Conservation (phyloP, 2,329 filamentous ascomycete species). For the Fusarium chuoi region DNA sequence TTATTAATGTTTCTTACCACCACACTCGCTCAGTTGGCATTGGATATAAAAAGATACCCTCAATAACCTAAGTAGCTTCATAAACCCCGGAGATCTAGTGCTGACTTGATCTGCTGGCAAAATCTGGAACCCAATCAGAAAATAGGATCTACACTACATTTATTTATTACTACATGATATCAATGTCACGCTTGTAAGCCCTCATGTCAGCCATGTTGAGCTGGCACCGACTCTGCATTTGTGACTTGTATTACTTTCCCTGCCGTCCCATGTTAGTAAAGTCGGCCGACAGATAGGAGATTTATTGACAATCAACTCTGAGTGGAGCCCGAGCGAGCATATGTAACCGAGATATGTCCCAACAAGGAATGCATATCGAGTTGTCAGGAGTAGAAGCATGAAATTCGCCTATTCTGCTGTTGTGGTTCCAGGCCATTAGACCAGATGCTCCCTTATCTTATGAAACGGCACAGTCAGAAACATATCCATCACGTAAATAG, state of each 20-base stretch:
- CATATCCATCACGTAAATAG: neutral
- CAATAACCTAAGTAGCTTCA: neutral
- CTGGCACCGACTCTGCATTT: neutral
- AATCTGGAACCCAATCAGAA: neutral
- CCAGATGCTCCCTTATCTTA: neutral
- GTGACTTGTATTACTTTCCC: neutral
- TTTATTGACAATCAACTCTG: neutral
- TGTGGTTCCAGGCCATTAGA: neutral
- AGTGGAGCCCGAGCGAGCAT: neutral
- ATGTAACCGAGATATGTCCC: neutral
- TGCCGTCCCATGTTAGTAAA: neutral
- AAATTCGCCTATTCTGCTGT: neutral
- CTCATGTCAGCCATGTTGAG: neutral
- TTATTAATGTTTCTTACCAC: neutral
- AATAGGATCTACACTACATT: neutral
- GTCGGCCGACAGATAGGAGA: neutral
- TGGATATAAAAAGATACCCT: neutral
- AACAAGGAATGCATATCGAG: neutral
- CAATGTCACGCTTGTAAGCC: neutral
- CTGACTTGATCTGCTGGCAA: conserved; percentile 1
- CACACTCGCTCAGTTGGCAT: neutral
- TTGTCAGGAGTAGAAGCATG: neutral
- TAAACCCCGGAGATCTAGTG: conserved; percentile 2
- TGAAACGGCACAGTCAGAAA: neutral
- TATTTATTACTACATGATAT: neutral